Evolutionary conservation across 2,329 filamentous ascomycete species (phyloP), one percentile per base, ranked within the genome.

Genomic region (Alternaria sp.): DNA sequence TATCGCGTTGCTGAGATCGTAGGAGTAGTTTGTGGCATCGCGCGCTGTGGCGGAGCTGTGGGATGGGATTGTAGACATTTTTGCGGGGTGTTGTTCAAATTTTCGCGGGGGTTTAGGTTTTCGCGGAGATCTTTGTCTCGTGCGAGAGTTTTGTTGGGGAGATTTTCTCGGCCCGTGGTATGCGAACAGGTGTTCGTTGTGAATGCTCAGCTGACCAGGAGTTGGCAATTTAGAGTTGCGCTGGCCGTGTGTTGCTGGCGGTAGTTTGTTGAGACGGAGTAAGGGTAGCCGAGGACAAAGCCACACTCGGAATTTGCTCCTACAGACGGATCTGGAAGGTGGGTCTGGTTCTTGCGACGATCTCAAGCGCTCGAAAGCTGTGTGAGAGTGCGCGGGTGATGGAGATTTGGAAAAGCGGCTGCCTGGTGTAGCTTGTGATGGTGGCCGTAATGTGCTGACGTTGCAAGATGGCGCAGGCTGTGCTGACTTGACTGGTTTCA

Each of bases 371-470:
- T n/a, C 45, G 58, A 28, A 28, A 17, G 63, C 40, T 46, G 57
- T 51, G 21, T 45, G 56, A 56, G 28, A 63, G 43, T 28, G 21
- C 5, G 25, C 17, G 25, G 21, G n/a, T 26, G 55, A 53, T 53
- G 46, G 17, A 30, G 30, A 50, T n/a, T n/a, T 50, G 28, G 56
- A 57, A 68, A 62, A 6, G 67, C 71, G 70, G 73, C 67, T 71
- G 75, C 71, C 73, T 75, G 72, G 62, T 68, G 60, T 17, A 40
- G 66, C 57, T 65, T 56, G 58, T 65, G 59, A 55, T 62, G 65
- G 19, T 25, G 28, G 53, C 23, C 5, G 73, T 76, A 69, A 76
- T 70, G 46, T 62, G 66, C 73, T 76, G 75, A 77, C 73, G 74
- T 73, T 67, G 72, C 51, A 64, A 47, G 45, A 30, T 36, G 25